Conservation (phyloP, 2,329 filamentous ascomycete species). For the Drechslerella coelobrocha region DNA sequence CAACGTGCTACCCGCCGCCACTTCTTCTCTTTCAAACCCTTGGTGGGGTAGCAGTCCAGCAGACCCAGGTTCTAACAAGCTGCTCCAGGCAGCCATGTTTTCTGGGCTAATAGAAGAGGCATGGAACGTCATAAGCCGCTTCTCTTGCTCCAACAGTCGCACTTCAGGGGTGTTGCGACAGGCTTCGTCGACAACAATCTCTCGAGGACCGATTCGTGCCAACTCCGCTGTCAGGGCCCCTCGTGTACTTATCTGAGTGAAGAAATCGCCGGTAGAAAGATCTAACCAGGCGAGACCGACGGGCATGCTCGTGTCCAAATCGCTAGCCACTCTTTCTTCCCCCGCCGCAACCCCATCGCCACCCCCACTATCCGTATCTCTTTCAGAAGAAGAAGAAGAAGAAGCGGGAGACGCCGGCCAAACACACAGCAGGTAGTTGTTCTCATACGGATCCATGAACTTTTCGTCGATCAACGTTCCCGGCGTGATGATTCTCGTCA, state of each 20-base stretch:
- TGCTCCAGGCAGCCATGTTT: slow-evolving; percentile 71
- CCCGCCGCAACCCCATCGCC: slow-evolving; percentile 51
- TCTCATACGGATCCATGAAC: slow-evolving; percentile 92
- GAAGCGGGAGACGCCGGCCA: slow-evolving; percentile 52
- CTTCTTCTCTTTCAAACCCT: slow-evolving; percentile 72
- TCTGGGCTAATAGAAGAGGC: slow-evolving; percentile 69
- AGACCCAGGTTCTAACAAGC: slow-evolving; percentile 74
- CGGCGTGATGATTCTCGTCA: slow-evolving; percentile 87
- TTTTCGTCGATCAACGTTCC: slow-evolving; percentile 97
- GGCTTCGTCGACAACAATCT: slow-evolving; percentile 75
- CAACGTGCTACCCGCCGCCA: slow-evolving; percentile 78
- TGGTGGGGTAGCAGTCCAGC: slow-evolving; percentile 64
- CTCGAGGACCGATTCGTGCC: slow-evolving; percentile 80
- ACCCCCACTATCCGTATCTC: neutral
- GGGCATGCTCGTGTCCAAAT: slow-evolving; percentile 30
- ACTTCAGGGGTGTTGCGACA: slow-evolving; percentile 30
- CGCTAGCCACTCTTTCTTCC: slow-evolving; percentile 4
- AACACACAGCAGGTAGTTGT: slow-evolving; percentile 88
- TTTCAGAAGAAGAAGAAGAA: slow-evolving; percentile 23
- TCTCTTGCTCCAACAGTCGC: slow-evolving; percentile 66
- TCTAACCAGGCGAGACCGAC: slow-evolving; percentile 93
- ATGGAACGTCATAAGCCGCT: slow-evolving; percentile 62
- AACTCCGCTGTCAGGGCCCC: slow-evolving; percentile 78
- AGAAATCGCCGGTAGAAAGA: slow-evolving; percentile 92
- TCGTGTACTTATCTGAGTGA: slow-evolving; percentile 77